Conservation (phyloP, 495 filamentous ascomycete species). For the Amphirosellinia nigrospora region DNA sequence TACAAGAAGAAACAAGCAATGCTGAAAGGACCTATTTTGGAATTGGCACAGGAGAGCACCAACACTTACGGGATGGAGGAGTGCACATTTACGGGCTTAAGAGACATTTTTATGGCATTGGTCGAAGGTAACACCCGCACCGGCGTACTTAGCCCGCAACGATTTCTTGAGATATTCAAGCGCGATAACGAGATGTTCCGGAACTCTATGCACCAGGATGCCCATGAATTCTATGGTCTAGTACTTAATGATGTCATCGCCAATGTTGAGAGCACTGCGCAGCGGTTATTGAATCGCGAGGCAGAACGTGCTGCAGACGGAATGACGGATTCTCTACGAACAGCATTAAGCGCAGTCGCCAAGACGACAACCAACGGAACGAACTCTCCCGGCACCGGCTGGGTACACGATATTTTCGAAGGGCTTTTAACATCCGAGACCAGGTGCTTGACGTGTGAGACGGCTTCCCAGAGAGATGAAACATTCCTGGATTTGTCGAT, state of each 20-base stretch:
- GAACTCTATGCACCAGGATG: slow-evolving; percentile 96
- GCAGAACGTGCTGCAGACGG: slow-evolving; percentile 44
- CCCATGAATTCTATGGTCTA: slow-evolving; percentile 94
- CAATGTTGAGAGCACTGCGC: slow-evolving; percentile 85
- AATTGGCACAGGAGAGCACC: slow-evolving; percentile 79
- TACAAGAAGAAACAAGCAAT: slow-evolving; percentile 96
- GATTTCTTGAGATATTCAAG: slow-evolving; percentile 92
- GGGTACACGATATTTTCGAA: slow-evolving; percentile 98
- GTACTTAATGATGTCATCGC: slow-evolving; percentile 95
- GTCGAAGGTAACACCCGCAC: slow-evolving; percentile 81
- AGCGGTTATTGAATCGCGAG: slow-evolving; percentile 58
- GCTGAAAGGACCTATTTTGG: slow-evolving; percentile 81
- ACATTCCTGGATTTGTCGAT: slow-evolving; percentile 95
- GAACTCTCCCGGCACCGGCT: slow-evolving; percentile 66
- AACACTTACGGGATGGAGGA: slow-evolving; percentile 90
- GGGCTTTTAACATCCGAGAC: slow-evolving; percentile 95
- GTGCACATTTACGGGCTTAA: slow-evolving; percentile 89
- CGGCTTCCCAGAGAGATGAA: slow-evolving; percentile 92
- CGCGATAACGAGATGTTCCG: slow-evolving; percentile 98
- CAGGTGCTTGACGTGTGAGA: slow-evolving; percentile 95
- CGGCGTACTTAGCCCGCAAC: slow-evolving; percentile 89
- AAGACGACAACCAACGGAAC: slow-evolving; percentile 47
- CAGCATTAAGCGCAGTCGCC: slow-evolving; percentile 51
- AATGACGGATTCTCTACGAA: slow-evolving; percentile 47
- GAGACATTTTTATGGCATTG: slow-evolving; percentile 94